A percentile compares a stretch with the other conserved stretches of the same genome.
Conservation (phyloP, 176 grass and related monocot species). For the Pharus latifolius region DNA sequence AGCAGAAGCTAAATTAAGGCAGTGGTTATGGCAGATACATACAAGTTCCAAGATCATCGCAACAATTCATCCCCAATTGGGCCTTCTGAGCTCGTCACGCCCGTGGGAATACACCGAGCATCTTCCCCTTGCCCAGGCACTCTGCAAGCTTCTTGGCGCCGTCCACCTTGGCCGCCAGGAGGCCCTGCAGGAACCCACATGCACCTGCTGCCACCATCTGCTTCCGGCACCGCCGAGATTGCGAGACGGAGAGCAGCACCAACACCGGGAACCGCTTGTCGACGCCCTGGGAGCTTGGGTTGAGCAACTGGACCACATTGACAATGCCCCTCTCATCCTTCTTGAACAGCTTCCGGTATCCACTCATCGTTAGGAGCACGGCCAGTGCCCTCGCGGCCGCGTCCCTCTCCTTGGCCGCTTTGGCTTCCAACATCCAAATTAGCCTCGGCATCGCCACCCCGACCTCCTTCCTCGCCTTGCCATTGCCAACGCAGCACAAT, state of each 20-base stretch:
- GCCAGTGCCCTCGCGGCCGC: constrained; percentile 52
- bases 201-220: constrained; percentile 77
- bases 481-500: constrained; percentile 7
- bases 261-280: constrained; percentile 46
- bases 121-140: constrained; percentile 57
- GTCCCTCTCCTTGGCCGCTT: constrained; percentile 29
- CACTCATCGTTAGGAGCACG: constrained; percentile 20
- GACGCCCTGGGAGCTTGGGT: constrained; percentile 23
- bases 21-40: constrained; percentile 14
- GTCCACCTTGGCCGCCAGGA: constrained; percentile 45
- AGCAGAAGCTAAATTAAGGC: neutral
- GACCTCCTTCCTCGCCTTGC: constrained; percentile 33
- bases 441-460: constrained; percentile 36
- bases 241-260: constrained; percentile 42
- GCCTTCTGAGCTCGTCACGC: constrained; percentile 8
- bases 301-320: constrained; percentile 61
- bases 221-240: constrained; percentile 59
- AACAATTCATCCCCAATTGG: neutral
- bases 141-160: constrained; percentile 77
- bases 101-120: constrained; percentile 81
- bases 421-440: constrained; percentile 67
- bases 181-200: constrained; percentile 60
- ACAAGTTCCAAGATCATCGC: neutral
- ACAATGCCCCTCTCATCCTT: constrained; percentile 66
- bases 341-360: constrained; percentile 45